phyloP scores from a whole-genome alignment of 805 yeast genomes.

The Candida hungchunana region DNA sequence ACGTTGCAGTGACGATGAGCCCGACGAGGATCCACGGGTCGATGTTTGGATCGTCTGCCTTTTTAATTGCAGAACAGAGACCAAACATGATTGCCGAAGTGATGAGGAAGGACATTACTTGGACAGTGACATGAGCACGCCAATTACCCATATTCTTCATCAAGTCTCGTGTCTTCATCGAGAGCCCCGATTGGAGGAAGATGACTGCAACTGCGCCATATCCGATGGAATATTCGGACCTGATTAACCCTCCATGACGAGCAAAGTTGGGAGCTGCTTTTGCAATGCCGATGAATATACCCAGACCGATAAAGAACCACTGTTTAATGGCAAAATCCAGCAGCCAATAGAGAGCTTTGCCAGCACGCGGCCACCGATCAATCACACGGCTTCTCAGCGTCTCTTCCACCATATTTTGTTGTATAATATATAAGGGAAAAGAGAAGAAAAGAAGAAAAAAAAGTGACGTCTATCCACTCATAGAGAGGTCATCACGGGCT shows the following conservation, averaged over 20 bases:
- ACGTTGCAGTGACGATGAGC: slow-evolving; percentile 73
- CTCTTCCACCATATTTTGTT: too few species aligned
- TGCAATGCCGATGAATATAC: slow-evolving; percentile 70
- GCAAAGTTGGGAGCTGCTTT: slow-evolving; percentile 80
- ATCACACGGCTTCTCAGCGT: too few species aligned
- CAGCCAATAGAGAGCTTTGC: slow-evolving; percentile 10
- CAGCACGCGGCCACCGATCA: slow-evolving; percentile 6
- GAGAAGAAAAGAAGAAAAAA: too few species aligned
- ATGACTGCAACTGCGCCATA: slow-evolving; percentile 87
- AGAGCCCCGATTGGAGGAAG: slow-evolving; percentile 75
- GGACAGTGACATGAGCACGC: slow-evolving; percentile 77
- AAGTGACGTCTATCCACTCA: too few species aligned
- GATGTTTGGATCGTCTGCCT: slow-evolving; percentile 53
- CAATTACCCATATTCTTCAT: slow-evolving; percentile 63
- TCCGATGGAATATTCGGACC: slow-evolving; percentile 71
- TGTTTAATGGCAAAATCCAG: slow-evolving; percentile 33
- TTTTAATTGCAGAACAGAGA: slow-evolving; percentile 59
- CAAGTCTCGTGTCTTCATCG: slow-evolving; percentile 64
- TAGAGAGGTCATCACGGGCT: too few species aligned
- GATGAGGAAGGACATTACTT: slow-evolving; percentile 63
- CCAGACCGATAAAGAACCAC: slow-evolving; percentile 77
- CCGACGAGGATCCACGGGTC: slow-evolving; percentile 80
- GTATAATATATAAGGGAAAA: too few species aligned
- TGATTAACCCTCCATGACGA: slow-evolving; percentile 71
- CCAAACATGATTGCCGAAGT: slow-evolving; percentile 73